Percentiles rank a stretch among this genome's conserved stretches.
Conservation (phyloP, 2,329 filamentous ascomycete genomes). For the Cordyceps cicadae region DNA sequence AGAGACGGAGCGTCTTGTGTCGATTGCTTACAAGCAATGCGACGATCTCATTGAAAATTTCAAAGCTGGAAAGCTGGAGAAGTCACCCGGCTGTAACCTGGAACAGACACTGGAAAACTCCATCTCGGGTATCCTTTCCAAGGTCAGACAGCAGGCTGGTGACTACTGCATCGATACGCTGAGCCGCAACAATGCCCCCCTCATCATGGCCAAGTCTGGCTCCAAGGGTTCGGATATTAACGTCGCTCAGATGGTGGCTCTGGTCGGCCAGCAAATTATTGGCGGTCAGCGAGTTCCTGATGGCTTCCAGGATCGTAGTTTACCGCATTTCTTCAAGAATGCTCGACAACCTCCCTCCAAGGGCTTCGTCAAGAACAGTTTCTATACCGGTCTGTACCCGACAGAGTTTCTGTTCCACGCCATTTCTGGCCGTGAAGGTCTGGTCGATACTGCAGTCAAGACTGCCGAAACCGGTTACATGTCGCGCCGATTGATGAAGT, state of each 20-base stretch:
- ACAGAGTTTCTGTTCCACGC: slow-evolving; percentile 97
- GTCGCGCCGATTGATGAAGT: slow-evolving; percentile 97
- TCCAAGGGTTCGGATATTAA: slow-evolving; percentile 98
- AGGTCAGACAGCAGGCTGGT: slow-evolving; percentile 85
- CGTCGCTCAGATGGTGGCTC: slow-evolving; percentile 96
- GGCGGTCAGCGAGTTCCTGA: slow-evolving; percentile 85
- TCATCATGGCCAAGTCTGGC: slow-evolving; percentile 95
- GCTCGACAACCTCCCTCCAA: slow-evolving; percentile 88
- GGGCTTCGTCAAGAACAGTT: slow-evolving; percentile 94
- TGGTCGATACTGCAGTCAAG: slow-evolving; percentile 98
- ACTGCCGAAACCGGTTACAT: slow-evolving; percentile 99
- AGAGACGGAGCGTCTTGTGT: slow-evolving; percentile 69
- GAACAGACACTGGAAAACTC: slow-evolving; percentile 85
- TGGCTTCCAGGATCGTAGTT: slow-evolving; percentile 89
- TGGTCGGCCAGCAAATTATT: slow-evolving; percentile 97
- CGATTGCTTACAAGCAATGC: slow-evolving; percentile 69
- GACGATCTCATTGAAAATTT: slow-evolving; percentile 76
- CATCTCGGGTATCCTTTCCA: slow-evolving; percentile 85
- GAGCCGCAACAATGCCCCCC: slow-evolving; percentile 82
- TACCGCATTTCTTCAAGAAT: slow-evolving; percentile 94
- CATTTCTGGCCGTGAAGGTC: slow-evolving; percentile 94
- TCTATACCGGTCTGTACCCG: slow-evolving; percentile 84
- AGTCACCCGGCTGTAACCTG: slow-evolving; percentile 81
- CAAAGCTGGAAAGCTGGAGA: slow-evolving; percentile 71
- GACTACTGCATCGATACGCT: slow-evolving; percentile 83